These are phyloP conservation scores for Parsonsia alboflavescens DNA, from an alignment of 257 asterid species.

Conservation along the genomic window DNA sequence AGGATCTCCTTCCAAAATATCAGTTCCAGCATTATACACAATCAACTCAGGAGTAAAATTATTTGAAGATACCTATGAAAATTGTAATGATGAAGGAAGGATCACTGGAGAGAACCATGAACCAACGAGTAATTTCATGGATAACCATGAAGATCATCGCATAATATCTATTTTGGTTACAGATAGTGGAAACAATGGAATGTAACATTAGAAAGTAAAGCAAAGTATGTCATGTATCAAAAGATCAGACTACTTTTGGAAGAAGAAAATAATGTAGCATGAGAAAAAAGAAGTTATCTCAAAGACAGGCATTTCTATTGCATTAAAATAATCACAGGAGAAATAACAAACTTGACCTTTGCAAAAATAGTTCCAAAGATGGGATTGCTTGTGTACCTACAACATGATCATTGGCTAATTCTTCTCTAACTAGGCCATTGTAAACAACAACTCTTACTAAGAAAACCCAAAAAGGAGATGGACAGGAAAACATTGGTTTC, in stretches of 20 bases:
- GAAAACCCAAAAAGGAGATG: background rate
- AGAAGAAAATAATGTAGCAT: background rate
- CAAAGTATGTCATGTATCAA: background rate
- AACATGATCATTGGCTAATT: background rate
- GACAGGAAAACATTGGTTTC: background rate
- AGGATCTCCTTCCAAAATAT: constrained; percentile 91
- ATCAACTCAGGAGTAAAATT: constrained; percentile 71
- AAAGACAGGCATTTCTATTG: background rate
- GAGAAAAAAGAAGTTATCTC: background rate
- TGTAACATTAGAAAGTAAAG: background rate
- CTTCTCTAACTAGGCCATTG: background rate
- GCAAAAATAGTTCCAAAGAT: background rate
- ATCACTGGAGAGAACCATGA: background rate
- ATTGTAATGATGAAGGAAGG: background rate
- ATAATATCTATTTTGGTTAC: too few relatives aligned
- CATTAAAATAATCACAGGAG: background rate
- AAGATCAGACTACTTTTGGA: background rate
- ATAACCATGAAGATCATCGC: background rate
- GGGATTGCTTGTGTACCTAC: background rate
- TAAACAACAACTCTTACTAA: background rate
- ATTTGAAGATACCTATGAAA: constrained; percentile 55
- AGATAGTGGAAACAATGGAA: background rate
- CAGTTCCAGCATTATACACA: constrained; percentile 92
- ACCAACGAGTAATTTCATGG: background rate
- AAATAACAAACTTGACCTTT: background rate